These are phyloP conservation scores for Aspergillus jensenii DNA, from an alignment of 2,329 filamentous ascomycete genomes.

Conservation along the genomic window DNA sequence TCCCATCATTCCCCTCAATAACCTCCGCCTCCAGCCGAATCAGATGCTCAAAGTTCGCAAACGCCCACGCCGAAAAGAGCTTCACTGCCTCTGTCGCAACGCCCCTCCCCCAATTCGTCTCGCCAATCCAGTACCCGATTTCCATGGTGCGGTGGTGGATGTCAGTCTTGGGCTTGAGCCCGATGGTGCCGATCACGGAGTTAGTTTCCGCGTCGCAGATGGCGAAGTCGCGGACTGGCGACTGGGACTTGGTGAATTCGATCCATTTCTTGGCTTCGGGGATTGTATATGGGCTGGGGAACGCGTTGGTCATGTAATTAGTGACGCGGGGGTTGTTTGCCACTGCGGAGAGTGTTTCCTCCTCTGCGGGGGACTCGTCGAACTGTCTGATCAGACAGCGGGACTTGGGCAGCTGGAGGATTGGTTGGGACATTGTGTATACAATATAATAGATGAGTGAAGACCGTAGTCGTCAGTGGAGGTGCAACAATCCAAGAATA, in stretches of 20 bases:
- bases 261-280: constrained; percentile 4
- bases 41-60: constrained; percentile 4
- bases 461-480: too few relatives aligned
- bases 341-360: neutral
- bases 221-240: neutral
- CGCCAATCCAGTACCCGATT: constrained; percentile 13
- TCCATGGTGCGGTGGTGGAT: constrained; percentile 10
- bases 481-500: too few relatives aligned
- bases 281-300: constrained; percentile 8
- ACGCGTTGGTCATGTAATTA: constrained; percentile 11
- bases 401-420: neutral
- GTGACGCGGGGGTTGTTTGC: constrained; percentile 13
- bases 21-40: constrained; percentile 9
- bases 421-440: neutral
- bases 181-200: constrained; percentile 6
- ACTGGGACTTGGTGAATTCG: neutral
- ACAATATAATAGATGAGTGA: too few relatives aligned
- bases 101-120: constrained; percentile 9
- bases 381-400: constrained; percentile 5
- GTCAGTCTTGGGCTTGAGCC: neutral
- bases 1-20: constrained; percentile 8
- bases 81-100: constrained; percentile 9
- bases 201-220: neutral
- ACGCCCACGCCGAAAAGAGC: constrained; percentile 2
- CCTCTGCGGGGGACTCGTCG: neutral